Evolutionary conservation across 2,329 filamentous ascomycete genomes (phyloP), one percentile per base, ranked within the genome.

Genomic region (Dendrostoma leiphaemia): DNA sequence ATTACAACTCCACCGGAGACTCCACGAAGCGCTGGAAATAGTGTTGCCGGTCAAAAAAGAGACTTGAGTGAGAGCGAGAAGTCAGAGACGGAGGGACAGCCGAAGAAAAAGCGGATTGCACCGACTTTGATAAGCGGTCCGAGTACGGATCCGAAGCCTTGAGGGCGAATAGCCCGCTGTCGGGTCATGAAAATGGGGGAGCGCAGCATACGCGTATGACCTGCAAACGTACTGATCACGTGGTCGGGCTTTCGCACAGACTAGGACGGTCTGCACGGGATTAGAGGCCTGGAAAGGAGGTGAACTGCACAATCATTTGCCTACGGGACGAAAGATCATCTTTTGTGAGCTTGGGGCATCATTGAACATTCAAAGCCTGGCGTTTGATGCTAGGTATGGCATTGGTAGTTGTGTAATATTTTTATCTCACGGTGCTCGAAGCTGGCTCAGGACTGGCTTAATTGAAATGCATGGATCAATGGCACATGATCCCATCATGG

Each of bases 1-100:
- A 83, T 96, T 63, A 90, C 89, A 34, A 97, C 93, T 7, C 93
- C 94, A 2, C 94, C 93, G 1, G 89, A 96, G 68, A 97, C 93
- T 3, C 93, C 93, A 6, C 79, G 83, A 48, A 83, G 81, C 63
- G 78, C 81, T 5, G 75, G 77, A 41, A 80, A 75, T 24, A 83
- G 78, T 53, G 77, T 69, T n/a, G 71, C 80, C 37, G 79, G 79
- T 28, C 70, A 73, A 15, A 86, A 86, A 67, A 74, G 83, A 59
- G 83, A 86, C 26, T 76, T 76, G 12, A 79, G 74, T 23, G 81
- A 82, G 55, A 74, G 73, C 23, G 83, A 83, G 31, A 76, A 78
- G 44, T 78, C 79, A 15, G 76, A 81, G 6, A 57, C 64, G 7
- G 71, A 68, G 17, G 75, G 76, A 15, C 75, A 83, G 63, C 76